Base-by-base conservation (phyloP, 768 basidiomycete species). In the Leccinum olivaceopallidum region DNA sequence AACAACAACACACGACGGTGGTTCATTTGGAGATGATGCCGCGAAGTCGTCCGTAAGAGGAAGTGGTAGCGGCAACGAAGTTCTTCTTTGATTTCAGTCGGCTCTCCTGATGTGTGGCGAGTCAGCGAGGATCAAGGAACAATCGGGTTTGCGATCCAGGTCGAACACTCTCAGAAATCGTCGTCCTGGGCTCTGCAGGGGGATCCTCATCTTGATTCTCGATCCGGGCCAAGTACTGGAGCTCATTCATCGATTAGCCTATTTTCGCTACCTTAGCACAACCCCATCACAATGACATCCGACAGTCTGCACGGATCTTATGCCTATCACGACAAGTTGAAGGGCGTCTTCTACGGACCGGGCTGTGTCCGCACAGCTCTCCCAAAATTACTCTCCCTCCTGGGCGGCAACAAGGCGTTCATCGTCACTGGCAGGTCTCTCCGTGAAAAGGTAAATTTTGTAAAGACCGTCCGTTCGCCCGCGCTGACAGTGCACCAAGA, bases 341-440 rank as follows among this genome's bases (percentile, higher is more conserved):
- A 86, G 60, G 83, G 81, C 20, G 75, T 42, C 37, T n/a, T 39
- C 54, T 63, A 36, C 60, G 91, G 91, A 3, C 88, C 90, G 49
- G 88, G 89, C 30, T 85, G 80, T 37, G 71, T 85, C 39, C 76
- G 70, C 54, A 85, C 82, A 0, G 86, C 87, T 12, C 79, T 92
- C 42, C 88, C 88, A 7, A 82, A 82, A 67, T 73, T 92, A 14
- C 75, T 90, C 60, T 64, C 79, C 24, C 71, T 70, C 9, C 66
- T 92, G 37, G 81, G 80, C 24, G 83, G 78, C 30, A 84, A 79
- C 69, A 89, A 83, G 72, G 91, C 85, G 3, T 71, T 92, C 30
- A 71, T 92, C 57, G 81, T 92, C 51, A 92, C 91, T 3, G 90
- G 91, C 30, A 86, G 76, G 68, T 88, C 83, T 60, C 78, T 93